phyloP scores from a whole-genome alignment of 1,284 basidiomycete species.

The Kalmanozyma brasiliensis region DNA sequence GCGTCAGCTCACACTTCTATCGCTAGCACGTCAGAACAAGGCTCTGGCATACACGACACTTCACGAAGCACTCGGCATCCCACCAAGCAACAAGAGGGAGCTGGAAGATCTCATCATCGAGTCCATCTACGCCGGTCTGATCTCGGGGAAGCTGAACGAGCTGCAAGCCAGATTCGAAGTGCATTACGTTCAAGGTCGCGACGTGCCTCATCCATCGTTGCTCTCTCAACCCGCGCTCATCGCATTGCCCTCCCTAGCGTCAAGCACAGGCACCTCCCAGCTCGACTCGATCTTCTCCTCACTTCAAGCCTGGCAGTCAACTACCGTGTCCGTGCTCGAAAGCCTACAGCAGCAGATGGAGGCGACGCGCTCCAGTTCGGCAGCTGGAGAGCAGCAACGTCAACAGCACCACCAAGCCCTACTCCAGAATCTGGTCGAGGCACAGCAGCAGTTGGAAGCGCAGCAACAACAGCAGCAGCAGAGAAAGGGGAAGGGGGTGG shows the following conservation, averaged over 20 bases:
- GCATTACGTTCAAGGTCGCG: slow-evolving; percentile 88
- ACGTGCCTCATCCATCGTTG: slow-evolving; percentile 71
- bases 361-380: slow-evolving; percentile 6
- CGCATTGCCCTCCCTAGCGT: slow-evolving; percentile 2
- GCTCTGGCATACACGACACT: slow-evolving; percentile 38
- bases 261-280: slow-evolving; percentile 1
- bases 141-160: slow-evolving; percentile 90
- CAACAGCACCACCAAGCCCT: slow-evolving; percentile 24
- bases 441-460: slow-evolving; percentile 23
- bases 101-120: slow-evolving; percentile 96
- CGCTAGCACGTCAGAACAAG: slow-evolving; percentile 64
- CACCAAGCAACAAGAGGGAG: slow-evolving; percentile 73
- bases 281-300: slow-evolving; percentile 13
- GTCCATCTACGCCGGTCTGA: slow-evolving; percentile 86
- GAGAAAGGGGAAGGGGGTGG: slow-evolving; percentile 18
- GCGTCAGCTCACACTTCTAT: slow-evolving; percentile 88
- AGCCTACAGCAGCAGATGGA: slow-evolving; percentile 29
- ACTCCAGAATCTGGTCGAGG: slow-evolving; percentile 21
- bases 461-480: slow-evolving; percentile 34
- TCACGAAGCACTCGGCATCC: slow-evolving; percentile 27
- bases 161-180: slow-evolving; percentile 85
- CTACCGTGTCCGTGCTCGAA: slow-evolving; percentile 19
- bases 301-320: slow-evolving; percentile 25
- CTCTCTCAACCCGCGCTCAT: slow-evolving; percentile 4
- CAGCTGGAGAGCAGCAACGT: slow-evolving; percentile 6